Base-by-base conservation (phyloP, 2,329 filamentous ascomycete genomes). In the Alternaria triticina region DNA sequence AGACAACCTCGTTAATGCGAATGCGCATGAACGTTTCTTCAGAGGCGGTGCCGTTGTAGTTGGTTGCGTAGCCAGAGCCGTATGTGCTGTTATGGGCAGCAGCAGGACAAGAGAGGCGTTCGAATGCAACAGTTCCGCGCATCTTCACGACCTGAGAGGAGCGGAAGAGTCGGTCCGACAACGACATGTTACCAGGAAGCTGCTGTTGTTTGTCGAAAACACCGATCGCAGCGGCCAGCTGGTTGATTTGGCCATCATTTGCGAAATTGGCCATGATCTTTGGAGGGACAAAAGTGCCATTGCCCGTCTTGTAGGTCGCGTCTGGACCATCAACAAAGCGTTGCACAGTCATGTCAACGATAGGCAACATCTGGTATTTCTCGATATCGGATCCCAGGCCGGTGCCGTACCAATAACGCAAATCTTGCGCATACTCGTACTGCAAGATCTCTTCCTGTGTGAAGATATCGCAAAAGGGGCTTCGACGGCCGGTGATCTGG, bases 341-440 rank as follows among this genome's bases (percentile, higher is more conserved):
- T 13, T 81, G 75, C 1, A 89, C 78, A 6, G 91, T 75, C 2
- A 83, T 80, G 20, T 86, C 82, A 3, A 91, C 79, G 61, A 88
- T 86, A 0, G 89, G 88, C 11, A 88, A 82, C 87, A 91, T 88
- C 81, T 89, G 85, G 60, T 84, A 86, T 36, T 83, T 81, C 8
- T 86, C 82, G 20, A 88, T 80, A 33, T 83, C 79, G 3, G 84
- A 83, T 1, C 86, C 88, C 0, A 87, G 86, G 0, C 89, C 89
- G 2, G 85, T 82, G 11, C 88, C 88, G 70, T 91, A 90, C 79
- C 87, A 91, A 77, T 92, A 92, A 28, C 88, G 85, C 43, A 92
- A 78, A 70, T 91, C 89, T 67, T 91, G 88, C 2, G 84, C 83
- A 74, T 91, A 92, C 70, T 91, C 88, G 67, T 91, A 91, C 68